Percentiles rank a stretch among this genome's conserved stretches.
phyloP scores from a whole-genome alignment of 2,329 filamentous ascomycete species.

The Trichoderma arundinaceum region DNA sequence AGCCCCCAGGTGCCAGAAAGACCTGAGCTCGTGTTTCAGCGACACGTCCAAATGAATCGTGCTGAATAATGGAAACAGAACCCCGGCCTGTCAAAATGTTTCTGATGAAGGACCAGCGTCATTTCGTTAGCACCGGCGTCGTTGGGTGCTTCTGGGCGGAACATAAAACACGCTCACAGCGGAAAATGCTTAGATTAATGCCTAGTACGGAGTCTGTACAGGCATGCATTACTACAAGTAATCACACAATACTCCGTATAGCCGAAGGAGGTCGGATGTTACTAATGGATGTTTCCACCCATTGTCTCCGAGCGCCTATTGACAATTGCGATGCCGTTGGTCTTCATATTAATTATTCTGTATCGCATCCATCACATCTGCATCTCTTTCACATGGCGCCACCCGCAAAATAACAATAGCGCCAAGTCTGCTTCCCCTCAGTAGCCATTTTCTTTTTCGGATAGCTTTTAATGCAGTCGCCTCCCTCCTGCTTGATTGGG shows the following conservation, averaged over 20 bases:
- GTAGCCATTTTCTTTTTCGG: background rate
- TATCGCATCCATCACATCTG: too few species aligned
- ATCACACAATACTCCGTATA: too few species aligned
- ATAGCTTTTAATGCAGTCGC: background rate
- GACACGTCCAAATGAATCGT: slow-evolving; percentile 4
- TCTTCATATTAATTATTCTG: too few species aligned
- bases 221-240: too few species aligned
- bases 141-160: background rate
- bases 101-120: slow-evolving; percentile 25
- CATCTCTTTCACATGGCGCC: too few species aligned
- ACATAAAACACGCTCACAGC: background rate
- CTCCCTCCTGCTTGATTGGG: slow-evolving; percentile 5
- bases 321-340: background rate
- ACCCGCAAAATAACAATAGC: background rate
- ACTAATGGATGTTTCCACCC: background rate
- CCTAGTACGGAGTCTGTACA: too few species aligned
- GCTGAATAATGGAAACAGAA: slow-evolving; percentile 11
- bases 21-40: slow-evolving; percentile 20
- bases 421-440: background rate
- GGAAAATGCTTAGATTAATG: too few species aligned
- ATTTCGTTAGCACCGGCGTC: slow-evolving; percentile 16
- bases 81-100: slow-evolving; percentile 15
- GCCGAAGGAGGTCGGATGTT: too few species aligned
- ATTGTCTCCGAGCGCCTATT: background rate
- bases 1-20: slow-evolving; percentile 6